Conservation (phyloP, 2,329 filamentous ascomycete species). For the Podosphaera leucotricha region DNA sequence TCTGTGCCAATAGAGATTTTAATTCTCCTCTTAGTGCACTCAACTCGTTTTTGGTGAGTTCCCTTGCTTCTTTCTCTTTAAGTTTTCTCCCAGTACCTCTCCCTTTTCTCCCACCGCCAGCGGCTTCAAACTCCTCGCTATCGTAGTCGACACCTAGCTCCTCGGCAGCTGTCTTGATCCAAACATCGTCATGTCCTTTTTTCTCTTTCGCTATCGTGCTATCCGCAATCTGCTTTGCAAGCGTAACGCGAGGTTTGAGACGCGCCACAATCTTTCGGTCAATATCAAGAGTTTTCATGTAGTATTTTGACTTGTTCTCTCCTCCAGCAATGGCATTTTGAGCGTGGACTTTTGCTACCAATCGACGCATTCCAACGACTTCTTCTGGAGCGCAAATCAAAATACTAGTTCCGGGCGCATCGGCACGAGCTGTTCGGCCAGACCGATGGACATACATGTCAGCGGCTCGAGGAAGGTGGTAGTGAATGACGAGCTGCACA, state of each 20-base stretch:
- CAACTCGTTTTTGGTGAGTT: conserved; percentile 50
- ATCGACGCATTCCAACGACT: conserved; percentile 56
- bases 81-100: conserved; percentile 49
- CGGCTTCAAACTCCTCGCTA: conserved; percentile 55
- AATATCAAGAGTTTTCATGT: conserved; percentile 60
- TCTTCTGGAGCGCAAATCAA: conserved; percentile 83
- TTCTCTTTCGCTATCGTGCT: conserved; percentile 69
- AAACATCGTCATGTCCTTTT: conserved; percentile 58
- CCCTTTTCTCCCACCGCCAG: conserved; percentile 34
- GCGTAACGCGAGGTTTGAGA: conserved; percentile 50
- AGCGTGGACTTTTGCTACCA: conserved; percentile 74
- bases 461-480: conserved; percentile 76
- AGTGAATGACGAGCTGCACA: conserved; percentile 79
- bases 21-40: conserved; percentile 47
- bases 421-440: conserved; percentile 73
- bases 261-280: conserved; percentile 57
- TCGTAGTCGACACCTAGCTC: conserved; percentile 90
- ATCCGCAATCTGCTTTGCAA: conserved; percentile 78
- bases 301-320: conserved; percentile 29
- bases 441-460: conserved; percentile 92
- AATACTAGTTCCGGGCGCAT: conserved; percentile 55
- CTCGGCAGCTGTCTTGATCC: conserved; percentile 64
- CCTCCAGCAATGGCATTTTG: conserved; percentile 20
- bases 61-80: conserved; percentile 47
- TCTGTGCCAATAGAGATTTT: conserved; percentile 41